phyloP scores from a whole-genome alignment of 2,329 filamentous ascomycete species.

The Amylocarpus encephaloides region DNA sequence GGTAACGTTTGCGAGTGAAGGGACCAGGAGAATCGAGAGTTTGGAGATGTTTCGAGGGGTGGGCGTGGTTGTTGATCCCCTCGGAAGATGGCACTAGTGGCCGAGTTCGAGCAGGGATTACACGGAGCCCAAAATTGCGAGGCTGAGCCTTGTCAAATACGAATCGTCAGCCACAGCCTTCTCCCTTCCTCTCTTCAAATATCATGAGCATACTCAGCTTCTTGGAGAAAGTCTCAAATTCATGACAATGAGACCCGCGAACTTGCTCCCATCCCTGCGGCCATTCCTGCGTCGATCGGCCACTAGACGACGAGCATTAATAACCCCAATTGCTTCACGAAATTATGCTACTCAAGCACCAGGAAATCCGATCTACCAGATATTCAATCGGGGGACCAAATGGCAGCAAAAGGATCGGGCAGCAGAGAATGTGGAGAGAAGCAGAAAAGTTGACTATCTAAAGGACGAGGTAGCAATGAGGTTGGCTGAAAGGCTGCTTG shows the following conservation, averaged over 20 bases:
- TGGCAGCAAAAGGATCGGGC: slow-evolving; percentile 88
- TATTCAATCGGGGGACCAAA: slow-evolving; percentile 87
- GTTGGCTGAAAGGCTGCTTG: slow-evolving; percentile 77
- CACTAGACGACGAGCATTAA: slow-evolving; percentile 13
- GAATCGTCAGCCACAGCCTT: slow-evolving; percentile 20
- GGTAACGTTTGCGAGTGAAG: slow-evolving; percentile 5
- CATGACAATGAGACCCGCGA: slow-evolving; percentile 23
- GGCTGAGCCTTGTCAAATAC: slow-evolving; percentile 15
- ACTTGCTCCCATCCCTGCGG: slow-evolving; percentile 19
- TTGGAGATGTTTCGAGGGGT: slow-evolving; percentile 1
- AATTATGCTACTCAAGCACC: slow-evolving; percentile 73
- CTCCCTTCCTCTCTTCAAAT: background rate
- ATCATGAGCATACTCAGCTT: background rate
- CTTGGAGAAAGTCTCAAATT: background rate
- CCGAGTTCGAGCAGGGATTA: background rate
- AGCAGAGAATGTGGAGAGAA: slow-evolving; percentile 60
- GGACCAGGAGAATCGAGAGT: background rate
- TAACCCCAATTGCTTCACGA: slow-evolving; percentile 33
- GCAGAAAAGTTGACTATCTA: slow-evolving; percentile 82
- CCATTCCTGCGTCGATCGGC: slow-evolving; percentile 20
- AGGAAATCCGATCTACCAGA: slow-evolving; percentile 72
- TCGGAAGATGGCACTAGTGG: background rate
- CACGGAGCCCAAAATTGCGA: background rate
- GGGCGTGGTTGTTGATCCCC: slow-evolving; percentile 12
- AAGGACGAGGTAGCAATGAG: slow-evolving; percentile 85